These are phyloP conservation scores for Punica granatum DNA, from an alignment of 345 rosid genomes.

Conservation along the genomic window DNA sequence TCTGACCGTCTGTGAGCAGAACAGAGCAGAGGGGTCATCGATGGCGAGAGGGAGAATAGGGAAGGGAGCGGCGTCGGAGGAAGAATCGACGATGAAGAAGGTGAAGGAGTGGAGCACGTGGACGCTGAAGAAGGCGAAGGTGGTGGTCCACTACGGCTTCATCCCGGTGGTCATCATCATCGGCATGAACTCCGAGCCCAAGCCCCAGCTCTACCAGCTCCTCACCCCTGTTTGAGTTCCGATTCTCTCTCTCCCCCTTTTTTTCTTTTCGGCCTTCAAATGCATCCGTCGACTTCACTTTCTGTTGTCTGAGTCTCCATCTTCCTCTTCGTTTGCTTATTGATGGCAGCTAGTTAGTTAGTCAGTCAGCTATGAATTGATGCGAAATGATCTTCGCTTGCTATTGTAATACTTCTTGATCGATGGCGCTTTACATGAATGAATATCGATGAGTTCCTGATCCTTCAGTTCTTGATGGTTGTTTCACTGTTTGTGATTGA, in stretches of 20 bases:
- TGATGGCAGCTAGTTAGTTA: no score
- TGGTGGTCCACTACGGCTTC: constrained; percentile 82
- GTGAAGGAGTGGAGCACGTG: constrained; percentile 92
- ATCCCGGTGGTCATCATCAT: constrained; percentile 77
- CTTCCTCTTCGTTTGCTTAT: no score
- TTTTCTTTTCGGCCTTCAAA: neutral
- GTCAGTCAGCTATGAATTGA: neutral
- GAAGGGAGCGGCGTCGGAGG: constrained; percentile 37
- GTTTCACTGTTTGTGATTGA: no score
- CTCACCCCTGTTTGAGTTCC: constrained; percentile 63
- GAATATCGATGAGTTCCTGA: no score
- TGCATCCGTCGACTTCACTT: neutral
- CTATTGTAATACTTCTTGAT: neutral
- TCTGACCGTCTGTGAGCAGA: neutral
- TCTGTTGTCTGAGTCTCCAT: neutral
- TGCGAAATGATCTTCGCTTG: neutral
- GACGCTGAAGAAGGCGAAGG: constrained; percentile 83
- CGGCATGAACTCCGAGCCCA: constrained; percentile 95
- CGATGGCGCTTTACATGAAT: no score
- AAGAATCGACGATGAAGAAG: constrained; percentile 35
- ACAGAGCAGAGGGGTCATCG: neutral
- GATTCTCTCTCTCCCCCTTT: neutral
- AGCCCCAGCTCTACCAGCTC: constrained; percentile 84
- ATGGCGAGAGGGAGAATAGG: constrained; percentile 37
- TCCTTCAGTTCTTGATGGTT: no score